Conservation (phyloP, 805 yeast genomes). For the Kazachstania psychrophila region DNA sequence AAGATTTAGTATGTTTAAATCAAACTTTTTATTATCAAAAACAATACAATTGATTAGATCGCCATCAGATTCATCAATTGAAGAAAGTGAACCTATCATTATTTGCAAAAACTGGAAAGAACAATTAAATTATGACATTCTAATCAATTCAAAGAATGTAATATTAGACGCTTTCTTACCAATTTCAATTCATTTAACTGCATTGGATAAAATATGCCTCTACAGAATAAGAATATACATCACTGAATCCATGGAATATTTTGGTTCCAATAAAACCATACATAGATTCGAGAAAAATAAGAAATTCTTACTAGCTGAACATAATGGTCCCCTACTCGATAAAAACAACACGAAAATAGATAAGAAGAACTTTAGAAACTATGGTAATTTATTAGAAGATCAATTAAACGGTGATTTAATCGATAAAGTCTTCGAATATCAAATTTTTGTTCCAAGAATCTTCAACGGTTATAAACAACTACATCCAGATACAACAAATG, state of each 20-base stretch:
- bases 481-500: slow-evolving; percentile 79
- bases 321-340: slow-evolving; percentile 43
- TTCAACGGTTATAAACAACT: slow-evolving; percentile 46
- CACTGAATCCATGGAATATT: slow-evolving; percentile 84
- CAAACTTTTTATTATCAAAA: slow-evolving; percentile 46
- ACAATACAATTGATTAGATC: slow-evolving; percentile 63
- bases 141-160: slow-evolving; percentile 78
- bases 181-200: slow-evolving; percentile 70
- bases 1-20: slow-evolving; percentile 76
- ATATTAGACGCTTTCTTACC: slow-evolving; percentile 77
- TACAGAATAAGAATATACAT: slow-evolving; percentile 78
- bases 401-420: slow-evolving; percentile 45
- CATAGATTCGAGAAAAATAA: slow-evolving; percentile 84
- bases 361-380: slow-evolving; percentile 25
- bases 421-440: slow-evolving; percentile 74
- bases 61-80: slow-evolving; percentile 66
- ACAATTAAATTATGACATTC: slow-evolving; percentile 76
- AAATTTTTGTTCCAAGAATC: slow-evolving; percentile 65
- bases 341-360: slow-evolving; percentile 11
- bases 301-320: slow-evolving; percentile 71
- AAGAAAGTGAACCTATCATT: slow-evolving; percentile 85
- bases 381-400: slow-evolving; percentile 32
- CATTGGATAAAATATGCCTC: slow-evolving; percentile 72
- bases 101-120: slow-evolving; percentile 89
- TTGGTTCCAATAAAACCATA: slow-evolving; percentile 64